Evolutionary conservation across 805 yeast genomes (phyloP), one percentile per base, ranked within the genome.

Genomic region (Pichia gijzeniarum): DNA sequence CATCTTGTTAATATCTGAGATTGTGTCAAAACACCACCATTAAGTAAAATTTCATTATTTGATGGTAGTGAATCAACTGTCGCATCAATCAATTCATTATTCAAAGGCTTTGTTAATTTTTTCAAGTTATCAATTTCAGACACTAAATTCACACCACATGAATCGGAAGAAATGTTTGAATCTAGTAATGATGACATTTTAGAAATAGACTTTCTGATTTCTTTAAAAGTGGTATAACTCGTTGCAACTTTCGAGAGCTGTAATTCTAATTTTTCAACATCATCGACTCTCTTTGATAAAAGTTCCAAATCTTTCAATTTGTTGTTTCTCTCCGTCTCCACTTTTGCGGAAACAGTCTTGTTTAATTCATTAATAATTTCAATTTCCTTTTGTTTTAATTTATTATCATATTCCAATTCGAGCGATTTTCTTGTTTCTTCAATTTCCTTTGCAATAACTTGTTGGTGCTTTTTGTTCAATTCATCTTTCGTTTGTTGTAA

Each of bases 1-100:
- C 95, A 87, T 58, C 95, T 80, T 35, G 85, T 72, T 50, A 83
- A 74, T 38, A 89, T 72, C 67, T 89, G 96, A 22, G 88, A 76
- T 51, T 77, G 80, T 13, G 95, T 79, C 52, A 90, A 71, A 22
- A 91, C 78, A 34, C 95, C 85, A 28, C 68, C 68, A 22, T 68
- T 62, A 16, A 61, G 54, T 34, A 68, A 53, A 42, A 70, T 61
- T 2, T 68, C 70, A 9, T 64, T 65, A 14, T 63, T 60, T 3
- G 57, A 40, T 37, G 82, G 79, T 42, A 81, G 62, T 4, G 77
- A 58, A 5, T 61, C 60, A 30, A 78, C 45, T 4, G 81, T 77
- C 25, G 72, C 65, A 28, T 53, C 38, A 41, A 66, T 58, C 22
- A 66, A 47, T 27, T 57, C 58, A 48, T 64, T 63, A 18, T 56